Evolutionary conservation across 1,284 basidiomycete genomes (phyloP).

Genomic region (Butyriboletus appendiculatus): DNA sequence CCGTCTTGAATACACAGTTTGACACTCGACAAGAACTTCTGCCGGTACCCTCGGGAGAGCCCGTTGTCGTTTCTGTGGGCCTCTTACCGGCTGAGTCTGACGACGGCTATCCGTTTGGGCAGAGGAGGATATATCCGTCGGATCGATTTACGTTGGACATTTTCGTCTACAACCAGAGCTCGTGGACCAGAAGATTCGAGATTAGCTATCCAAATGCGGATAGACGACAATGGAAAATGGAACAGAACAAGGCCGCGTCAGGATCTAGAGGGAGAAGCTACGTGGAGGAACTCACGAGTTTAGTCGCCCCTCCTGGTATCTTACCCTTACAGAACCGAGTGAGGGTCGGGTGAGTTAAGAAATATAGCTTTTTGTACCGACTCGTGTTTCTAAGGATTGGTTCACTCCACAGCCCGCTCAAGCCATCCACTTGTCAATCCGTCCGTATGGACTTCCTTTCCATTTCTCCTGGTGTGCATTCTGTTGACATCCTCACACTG

Average conservation of each 20-base stretch:
- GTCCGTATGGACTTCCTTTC: constrained; percentile 88
- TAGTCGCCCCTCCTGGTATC: constrained; percentile 56
- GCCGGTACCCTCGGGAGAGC: constrained; percentile 44
- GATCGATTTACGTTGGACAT: constrained; percentile 84
- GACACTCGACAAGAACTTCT: constrained; percentile 28
- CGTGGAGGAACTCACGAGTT: constrained; percentile 37
- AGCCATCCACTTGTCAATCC: constrained; percentile 80
- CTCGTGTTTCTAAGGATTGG: constrained; percentile 11
- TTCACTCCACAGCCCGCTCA: constrained; percentile 58
- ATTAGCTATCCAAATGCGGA: constrained; percentile 61
- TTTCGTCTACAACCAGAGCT: constrained; percentile 86
- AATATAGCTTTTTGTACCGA: not conserved
- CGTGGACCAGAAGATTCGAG: constrained; percentile 76
- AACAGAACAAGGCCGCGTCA: constrained; percentile 25
- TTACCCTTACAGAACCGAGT: constrained; percentile 81
- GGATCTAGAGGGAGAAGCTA: constrained; percentile 10
- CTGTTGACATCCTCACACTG: constrained; percentile 70
- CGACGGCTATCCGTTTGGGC: constrained; percentile 25
- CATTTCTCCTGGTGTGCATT: constrained; percentile 76
- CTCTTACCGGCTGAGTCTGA: constrained; percentile 42
- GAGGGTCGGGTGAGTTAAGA: constrained; percentile 67
- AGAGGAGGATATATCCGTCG: constrained; percentile 61
- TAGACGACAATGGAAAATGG: constrained; percentile 45
- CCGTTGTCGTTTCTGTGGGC: constrained; percentile 75
- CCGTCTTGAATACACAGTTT: constrained; percentile 41